Percentiles rank a stretch among this genome's conserved stretches.
Conservation (phyloP, 805 yeast genomes). For the Kluyveromyces starmeri region DNA sequence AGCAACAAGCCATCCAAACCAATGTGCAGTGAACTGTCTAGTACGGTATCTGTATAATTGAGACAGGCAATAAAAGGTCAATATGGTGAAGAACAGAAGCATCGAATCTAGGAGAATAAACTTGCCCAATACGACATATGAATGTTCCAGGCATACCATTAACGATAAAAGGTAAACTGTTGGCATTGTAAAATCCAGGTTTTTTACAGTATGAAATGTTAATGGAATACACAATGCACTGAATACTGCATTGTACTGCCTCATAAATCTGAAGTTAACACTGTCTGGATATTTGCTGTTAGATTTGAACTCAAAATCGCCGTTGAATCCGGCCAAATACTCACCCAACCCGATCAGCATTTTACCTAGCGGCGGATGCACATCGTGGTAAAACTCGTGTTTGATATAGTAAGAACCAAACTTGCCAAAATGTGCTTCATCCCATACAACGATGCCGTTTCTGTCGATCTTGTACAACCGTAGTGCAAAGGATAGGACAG, state of each 20-base stretch:
- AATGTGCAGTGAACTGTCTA: conserved; percentile 52
- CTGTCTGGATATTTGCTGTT: conserved; percentile 69
- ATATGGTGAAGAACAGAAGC: conserved; percentile 77
- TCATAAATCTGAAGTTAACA: conserved; percentile 75
- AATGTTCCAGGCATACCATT: conserved; percentile 74
- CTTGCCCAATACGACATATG: conserved; percentile 78
- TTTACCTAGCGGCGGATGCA: conserved; percentile 95
- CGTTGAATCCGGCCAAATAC: conserved; percentile 77
- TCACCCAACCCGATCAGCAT: conserved; percentile 87
- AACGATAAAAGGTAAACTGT: conserved; percentile 72
- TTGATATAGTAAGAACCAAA: conserved; percentile 86
- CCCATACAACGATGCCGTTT: conserved; percentile 84
- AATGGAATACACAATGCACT: conserved; percentile 80
- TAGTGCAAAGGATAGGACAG: conserved; percentile 58
- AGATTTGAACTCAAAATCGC: conserved; percentile 82
- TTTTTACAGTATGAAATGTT: conserved; percentile 73
- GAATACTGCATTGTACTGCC: conserved; percentile 78
- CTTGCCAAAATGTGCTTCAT: conserved; percentile 96
- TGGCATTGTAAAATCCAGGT: conserved; percentile 60
- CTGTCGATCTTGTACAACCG: conserved; percentile 69
- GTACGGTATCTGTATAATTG: conserved; percentile 57
- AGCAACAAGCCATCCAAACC: conserved; percentile 57
- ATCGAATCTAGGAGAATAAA: conserved; percentile 89
- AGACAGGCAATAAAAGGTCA: conserved; percentile 67
- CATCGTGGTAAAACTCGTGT: conserved; percentile 90